These are phyloP conservation scores for Hygrophorus russula DNA, from an alignment of 768 basidiomycete genomes.

Conservation along the genomic window DNA sequence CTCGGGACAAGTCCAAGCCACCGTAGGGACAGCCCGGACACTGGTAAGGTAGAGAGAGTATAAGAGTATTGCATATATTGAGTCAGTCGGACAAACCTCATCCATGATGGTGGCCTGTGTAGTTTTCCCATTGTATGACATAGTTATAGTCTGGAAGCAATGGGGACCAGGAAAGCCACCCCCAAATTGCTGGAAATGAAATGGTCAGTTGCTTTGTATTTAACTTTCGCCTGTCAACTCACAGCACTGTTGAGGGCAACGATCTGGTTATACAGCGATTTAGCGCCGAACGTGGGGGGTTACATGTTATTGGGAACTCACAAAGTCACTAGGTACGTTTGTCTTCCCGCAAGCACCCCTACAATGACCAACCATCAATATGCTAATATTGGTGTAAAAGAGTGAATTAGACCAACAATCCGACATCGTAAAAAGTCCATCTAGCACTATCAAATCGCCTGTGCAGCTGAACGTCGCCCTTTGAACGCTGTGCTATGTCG, in stretches of 20 bases:
- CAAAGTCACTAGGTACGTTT: constrained; percentile 31
- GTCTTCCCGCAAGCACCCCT: constrained; percentile 47
- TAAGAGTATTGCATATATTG: not conserved
- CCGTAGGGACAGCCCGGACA: constrained; percentile 57
- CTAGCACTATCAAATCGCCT: constrained; percentile 28
- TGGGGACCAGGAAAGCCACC: constrained; percentile 49
- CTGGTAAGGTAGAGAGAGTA: constrained; percentile 17
- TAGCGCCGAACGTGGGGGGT: not conserved
- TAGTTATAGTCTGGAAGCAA: constrained; percentile 52
- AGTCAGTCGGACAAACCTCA: constrained; percentile 27
- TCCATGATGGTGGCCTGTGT: constrained; percentile 51
- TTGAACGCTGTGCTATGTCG: constrained; percentile 36
- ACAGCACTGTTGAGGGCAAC: constrained; percentile 40
- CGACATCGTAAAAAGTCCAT: constrained; percentile 48
- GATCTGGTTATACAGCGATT: constrained; percentile 23
- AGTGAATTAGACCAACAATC: constrained; percentile 24
- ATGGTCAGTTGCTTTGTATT: constrained; percentile 3
- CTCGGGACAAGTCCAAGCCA: constrained; percentile 58
- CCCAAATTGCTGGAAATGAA: constrained; percentile 35
- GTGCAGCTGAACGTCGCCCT: constrained; percentile 27
- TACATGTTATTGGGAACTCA: constrained; percentile 17
- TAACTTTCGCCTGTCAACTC: constrained; percentile 6
- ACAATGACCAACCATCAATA: not conserved
- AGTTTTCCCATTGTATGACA: constrained; percentile 51
- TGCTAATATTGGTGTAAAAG: not conserved